Percentiles rank a stretch among this genome's conserved stretches.
phyloP scores from a whole-genome alignment of 305 asterid genomes.

The Solanum aculeatissimum region DNA sequence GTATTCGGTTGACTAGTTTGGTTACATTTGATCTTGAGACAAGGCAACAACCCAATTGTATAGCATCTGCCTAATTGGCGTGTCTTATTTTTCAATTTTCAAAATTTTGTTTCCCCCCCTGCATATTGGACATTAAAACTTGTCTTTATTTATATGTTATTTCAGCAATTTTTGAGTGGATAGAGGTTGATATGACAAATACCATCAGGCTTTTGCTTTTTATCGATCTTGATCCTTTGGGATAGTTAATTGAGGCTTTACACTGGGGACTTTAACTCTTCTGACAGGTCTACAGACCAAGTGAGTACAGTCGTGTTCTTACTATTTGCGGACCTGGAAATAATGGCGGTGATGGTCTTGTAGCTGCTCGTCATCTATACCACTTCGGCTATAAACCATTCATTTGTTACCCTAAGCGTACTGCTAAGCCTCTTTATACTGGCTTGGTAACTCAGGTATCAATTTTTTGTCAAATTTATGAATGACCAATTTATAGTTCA shows the following conservation, averaged over 20 bases:
- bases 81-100: not conserved
- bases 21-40: not conserved
- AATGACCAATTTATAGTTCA: not conserved
- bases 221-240: not conserved
- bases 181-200: not conserved
- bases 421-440: constrained; percentile 57
- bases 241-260: not conserved
- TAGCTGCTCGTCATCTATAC: constrained; percentile 90
- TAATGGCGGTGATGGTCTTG: constrained; percentile 97
- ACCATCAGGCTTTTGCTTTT: not conserved
- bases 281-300: constrained; percentile 61
- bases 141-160: not conserved
- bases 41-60: not conserved
- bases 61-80: not conserved
- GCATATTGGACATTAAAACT: not conserved
- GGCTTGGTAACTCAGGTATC: constrained; percentile 89
- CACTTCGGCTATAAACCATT: constrained; percentile 81
- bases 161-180: not conserved
- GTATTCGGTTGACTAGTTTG: not conserved
- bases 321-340: constrained; percentile 91
- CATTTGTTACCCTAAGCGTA: constrained; percentile 78
- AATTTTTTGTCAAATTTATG: not conserved
- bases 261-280: not conserved
- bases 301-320: constrained; percentile 58
- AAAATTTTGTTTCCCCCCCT: not conserved